These are phyloP conservation scores for Candida tammaniensis DNA, from an alignment of 805 yeast species.

Conservation along the genomic window DNA sequence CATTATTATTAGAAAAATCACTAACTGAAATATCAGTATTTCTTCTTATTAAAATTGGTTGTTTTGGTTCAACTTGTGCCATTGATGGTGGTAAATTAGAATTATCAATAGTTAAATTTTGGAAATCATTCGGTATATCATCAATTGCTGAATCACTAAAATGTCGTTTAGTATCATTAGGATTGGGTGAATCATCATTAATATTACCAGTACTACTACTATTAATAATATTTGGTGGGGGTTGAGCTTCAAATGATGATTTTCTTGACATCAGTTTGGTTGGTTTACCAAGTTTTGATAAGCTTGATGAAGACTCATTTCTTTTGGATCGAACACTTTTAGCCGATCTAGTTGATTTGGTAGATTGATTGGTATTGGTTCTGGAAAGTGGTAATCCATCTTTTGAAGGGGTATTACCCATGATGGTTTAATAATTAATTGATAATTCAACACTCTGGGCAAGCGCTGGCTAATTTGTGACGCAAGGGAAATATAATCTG, in stretches of 20 bases:
- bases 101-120: slow-evolving; percentile 8
- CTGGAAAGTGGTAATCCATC: slow-evolving; percentile 49
- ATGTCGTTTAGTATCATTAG: slow-evolving; percentile 8
- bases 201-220: slow-evolving; percentile 2
- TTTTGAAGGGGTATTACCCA: slow-evolving; percentile 56
- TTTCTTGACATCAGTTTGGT: slow-evolving; percentile 31
- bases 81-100: slow-evolving; percentile 60
- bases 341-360: slow-evolving; percentile 23
- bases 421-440: slow-evolving; percentile 13
- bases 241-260: slow-evolving; percentile 19
- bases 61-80: slow-evolving; percentile 68
- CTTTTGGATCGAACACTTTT: slow-evolving; percentile 8
- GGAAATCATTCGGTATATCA: slow-evolving; percentile 14
- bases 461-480: too few species aligned
- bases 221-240: neutral
- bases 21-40: slow-evolving; percentile 21
- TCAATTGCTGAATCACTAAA: slow-evolving; percentile 3
- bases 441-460: too few species aligned
- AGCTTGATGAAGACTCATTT: slow-evolving; percentile 12
- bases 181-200: slow-evolving; percentile 4
- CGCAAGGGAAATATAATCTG: too few species aligned
- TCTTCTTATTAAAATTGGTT: slow-evolving; percentile 64
- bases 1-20: neutral
- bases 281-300: slow-evolving; percentile 18
- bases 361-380: slow-evolving; percentile 53